These are phyloP conservation scores for Clarireedia paspali DNA, from an alignment of 2,329 filamentous ascomycete species.

Conservation along the genomic window DNA sequence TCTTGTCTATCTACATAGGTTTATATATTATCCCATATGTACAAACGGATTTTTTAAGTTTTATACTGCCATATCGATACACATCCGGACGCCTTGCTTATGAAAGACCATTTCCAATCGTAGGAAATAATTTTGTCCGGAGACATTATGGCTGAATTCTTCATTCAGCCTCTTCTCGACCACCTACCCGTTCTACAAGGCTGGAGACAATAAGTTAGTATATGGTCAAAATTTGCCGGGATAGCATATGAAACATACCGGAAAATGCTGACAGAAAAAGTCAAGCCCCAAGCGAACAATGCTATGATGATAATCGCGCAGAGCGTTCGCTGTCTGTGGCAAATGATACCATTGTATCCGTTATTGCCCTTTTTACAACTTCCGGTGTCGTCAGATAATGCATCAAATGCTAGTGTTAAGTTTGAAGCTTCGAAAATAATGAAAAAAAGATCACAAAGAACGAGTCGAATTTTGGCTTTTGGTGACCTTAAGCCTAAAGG, in stretches of 20 bases:
- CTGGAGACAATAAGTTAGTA: conserved; percentile 28
- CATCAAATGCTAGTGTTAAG: conserved; percentile 80
- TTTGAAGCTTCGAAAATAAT: conserved; percentile 97
- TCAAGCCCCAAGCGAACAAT: conserved; percentile 81
- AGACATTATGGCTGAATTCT: neutral
- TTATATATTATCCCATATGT: conserved; percentile 3
- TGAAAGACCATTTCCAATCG: neutral
- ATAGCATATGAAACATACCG: conserved; percentile 37
- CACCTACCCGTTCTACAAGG: conserved; percentile 53
- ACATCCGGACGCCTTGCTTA: conserved; percentile 6
- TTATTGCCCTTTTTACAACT: conserved; percentile 41
- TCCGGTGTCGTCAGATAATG: conserved; percentile 58
- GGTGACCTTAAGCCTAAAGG: conserved; percentile 80
- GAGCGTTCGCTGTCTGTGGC: conserved; percentile 59
- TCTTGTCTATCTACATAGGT: neutral
- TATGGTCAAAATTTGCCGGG: neutral
- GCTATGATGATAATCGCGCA: conserved; percentile 74
- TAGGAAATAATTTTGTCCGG: conserved; percentile 4
- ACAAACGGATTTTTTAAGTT: conserved; percentile 2
- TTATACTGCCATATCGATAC: neutral
- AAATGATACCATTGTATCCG: conserved; percentile 40
- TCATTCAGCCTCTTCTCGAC: conserved; percentile 38
- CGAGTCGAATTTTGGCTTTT: conserved; percentile 78
- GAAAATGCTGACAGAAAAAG: conserved; percentile 80
- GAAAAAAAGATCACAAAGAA: conserved; percentile 89